Base-by-base conservation (phyloP, 2,329 filamentous ascomycete species). In the Trichoderma oligosporum region DNA sequence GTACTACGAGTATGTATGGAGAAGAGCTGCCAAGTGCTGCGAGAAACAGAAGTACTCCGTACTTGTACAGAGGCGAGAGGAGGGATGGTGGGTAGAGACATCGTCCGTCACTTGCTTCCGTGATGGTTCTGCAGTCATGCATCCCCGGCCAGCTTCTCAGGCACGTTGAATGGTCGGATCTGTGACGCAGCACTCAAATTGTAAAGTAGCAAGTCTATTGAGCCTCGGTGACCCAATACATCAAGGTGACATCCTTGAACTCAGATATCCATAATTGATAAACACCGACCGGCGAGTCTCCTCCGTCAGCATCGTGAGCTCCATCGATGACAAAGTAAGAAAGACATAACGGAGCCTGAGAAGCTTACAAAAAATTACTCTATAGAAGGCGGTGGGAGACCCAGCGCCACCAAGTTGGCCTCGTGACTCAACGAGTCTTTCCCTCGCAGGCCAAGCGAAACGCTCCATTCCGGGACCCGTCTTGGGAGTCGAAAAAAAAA, bases 341-440 rank as follows among this genome's bases (percentile, higher is more conserved):
- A 46, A 27, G 52, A 38, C 36, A 38, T n/a, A 18, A 9, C 36
- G 31, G 47, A 51, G 33, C 20, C 46, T 22, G 24, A 27, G 16
- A 16, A 35, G n/a, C 42, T 56, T 42, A 39, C 52, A 48, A 33
- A 35, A 47, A 20, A 27, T 22, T 29, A 47, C 44, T 56, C 29
- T 12, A 24, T 27, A 46, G 36, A 53, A 27, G 53, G 53, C 57
- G 57, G 53, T 59, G 53, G 53, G 41, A 36, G 42, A 57, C 42
- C 45, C 33, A 56, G 63, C 44, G 62, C 61, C 29, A 56, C 63
- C 16, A 58, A 47, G 42, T 61, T 29, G 55, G 42, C 48, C 57
- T 55, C 39, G 57, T 59, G 57, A 59, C 57, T 59, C 57, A 41
- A 57, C 41, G 33, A 45, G n/a, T 18, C 53, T 52, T 54, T 27